phyloP scores from a whole-genome alignment of 2,329 filamentous ascomycete genomes.

The Parastagonospora avenae region DNA sequence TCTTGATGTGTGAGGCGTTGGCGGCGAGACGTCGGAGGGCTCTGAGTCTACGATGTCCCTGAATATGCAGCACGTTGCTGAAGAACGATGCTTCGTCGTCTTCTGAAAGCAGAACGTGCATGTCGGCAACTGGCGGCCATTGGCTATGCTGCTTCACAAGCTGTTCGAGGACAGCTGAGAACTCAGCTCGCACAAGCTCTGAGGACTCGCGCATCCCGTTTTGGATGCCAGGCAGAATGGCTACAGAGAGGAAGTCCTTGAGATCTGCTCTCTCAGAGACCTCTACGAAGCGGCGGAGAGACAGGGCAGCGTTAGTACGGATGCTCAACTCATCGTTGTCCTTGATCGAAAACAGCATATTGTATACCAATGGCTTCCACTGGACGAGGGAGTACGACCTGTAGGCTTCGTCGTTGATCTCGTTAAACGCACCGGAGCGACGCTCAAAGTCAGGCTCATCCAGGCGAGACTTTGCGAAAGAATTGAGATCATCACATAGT shows the following conservation, averaged over 20 bases:
- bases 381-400: conserved; percentile 68
- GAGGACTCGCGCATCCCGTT: conserved; percentile 77
- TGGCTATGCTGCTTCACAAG: conserved; percentile 72
- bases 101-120: conserved; percentile 70
- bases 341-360: conserved; percentile 84
- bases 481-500: conserved; percentile 80
- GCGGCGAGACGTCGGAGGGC: conserved; percentile 77
- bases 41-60: conserved; percentile 82
- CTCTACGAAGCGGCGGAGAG: conserved; percentile 78
- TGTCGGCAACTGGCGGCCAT: conserved; percentile 74
- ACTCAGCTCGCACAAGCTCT: conserved; percentile 83
- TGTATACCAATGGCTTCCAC: conserved; percentile 88
- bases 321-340: conserved; percentile 89
- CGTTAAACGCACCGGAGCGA: conserved; percentile 75
- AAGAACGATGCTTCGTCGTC: conserved; percentile 90
- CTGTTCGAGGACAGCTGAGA: conserved; percentile 77
- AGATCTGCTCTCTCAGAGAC: conserved; percentile 56
- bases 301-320: conserved; percentile 79
- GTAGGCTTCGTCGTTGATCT: conserved; percentile 69
- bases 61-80: conserved; percentile 87
- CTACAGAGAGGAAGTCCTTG: conserved; percentile 63
- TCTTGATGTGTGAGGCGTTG: conserved; percentile 71
- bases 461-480: conserved; percentile 72
- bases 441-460: conserved; percentile 89
- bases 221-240: conserved; percentile 77